Base-by-base conservation (phyloP, 202 grass and related monocot genomes). In the Zizania palustris region DNA sequence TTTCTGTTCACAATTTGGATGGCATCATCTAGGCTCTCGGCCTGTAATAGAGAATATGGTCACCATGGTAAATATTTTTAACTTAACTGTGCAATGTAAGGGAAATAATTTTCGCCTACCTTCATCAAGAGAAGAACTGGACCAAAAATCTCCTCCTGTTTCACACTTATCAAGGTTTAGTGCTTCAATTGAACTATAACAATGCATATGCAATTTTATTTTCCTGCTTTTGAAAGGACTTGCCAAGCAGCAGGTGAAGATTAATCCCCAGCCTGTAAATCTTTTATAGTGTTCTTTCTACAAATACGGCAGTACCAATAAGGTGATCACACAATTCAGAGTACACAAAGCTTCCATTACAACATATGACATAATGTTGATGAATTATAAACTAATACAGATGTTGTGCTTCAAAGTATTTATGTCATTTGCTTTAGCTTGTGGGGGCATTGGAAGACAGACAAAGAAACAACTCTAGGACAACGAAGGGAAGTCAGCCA, bases 91-190 rank as follows among this genome's bases (percentile, higher is more conserved):
- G 33, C 8, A 33, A 14, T 54, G 43, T 70, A 53, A 16, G 63
- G 21, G 36, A 45, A 69, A 36, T 7, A 72, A 49, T 8, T 61
- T 68, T 39, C 33, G 3, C 18, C 16, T 90, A 98, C 95, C 95
- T 94, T 94, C 91, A 98, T 98, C 71, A 95, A 74, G 46, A 98
- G 89, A 69, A 95, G 91, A 82, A 98, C 95, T 46, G 95, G 89
- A 71, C 95, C 91, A 87, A 98, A 98, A 61, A 98, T 94, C 80
- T 97, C 91, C 87, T 94, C 94, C 94, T 97, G 89, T 82, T 91
- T 48, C 84, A 86, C 65, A 73, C 45, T 63, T 74, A 18, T 35
- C 19, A 63, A 66, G 74, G 45, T 75, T 44, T 28, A 28, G 28
- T 28, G 2, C 28, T 28, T 28, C 37, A 45, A 55, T 92, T 75